These are phyloP conservation scores for Gastrolobium villosum DNA, from an alignment of 306 rosid species.

Conservation along the genomic window DNA sequence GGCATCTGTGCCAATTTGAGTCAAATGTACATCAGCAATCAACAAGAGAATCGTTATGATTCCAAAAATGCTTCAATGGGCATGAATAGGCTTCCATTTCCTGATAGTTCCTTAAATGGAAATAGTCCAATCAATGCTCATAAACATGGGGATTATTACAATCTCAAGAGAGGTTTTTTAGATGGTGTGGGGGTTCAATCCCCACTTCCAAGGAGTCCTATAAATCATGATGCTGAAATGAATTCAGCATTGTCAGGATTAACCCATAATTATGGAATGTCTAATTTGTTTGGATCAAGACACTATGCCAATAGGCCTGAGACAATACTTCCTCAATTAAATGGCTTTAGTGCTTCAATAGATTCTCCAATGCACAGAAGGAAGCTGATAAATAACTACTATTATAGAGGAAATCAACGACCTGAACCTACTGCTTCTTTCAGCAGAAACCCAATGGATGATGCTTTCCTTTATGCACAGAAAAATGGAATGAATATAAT, in stretches of 20 bases:
- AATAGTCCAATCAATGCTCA: slow-evolving; percentile 38
- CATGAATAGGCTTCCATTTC: slow-evolving; percentile 35
- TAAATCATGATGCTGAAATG: slow-evolving; percentile 36
- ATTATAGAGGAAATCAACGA: slow-evolving; percentile 42
- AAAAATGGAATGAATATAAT: slow-evolving; percentile 30
- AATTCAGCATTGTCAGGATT: slow-evolving; percentile 48
- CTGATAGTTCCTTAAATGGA: slow-evolving; percentile 16
- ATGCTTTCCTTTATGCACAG: slow-evolving; percentile 33
- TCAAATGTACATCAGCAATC: slow-evolving; percentile 52
- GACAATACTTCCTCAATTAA: slow-evolving; percentile 35
- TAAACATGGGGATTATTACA: slow-evolving; percentile 1
- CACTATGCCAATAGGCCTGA: slow-evolving; percentile 20
- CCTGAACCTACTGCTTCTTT: slow-evolving; percentile 43
- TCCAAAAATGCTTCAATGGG: slow-evolving; percentile 31
- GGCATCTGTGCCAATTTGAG: slow-evolving; percentile 50
- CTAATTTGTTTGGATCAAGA: slow-evolving; percentile 45
- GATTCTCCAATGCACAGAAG: slow-evolving; percentile 45
- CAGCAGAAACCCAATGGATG: slow-evolving; percentile 48
- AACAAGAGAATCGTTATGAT: slow-evolving; percentile 42
- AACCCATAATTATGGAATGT: slow-evolving; percentile 33
- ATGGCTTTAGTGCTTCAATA: slow-evolving; percentile 47
- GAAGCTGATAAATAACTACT: slow-evolving; percentile 44
- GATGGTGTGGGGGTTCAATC: slow-evolving; percentile 46
- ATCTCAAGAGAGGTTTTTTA: slow-evolving; percentile 41
- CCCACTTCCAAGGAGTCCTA: slow-evolving; percentile 36